These are phyloP conservation scores for Curvularia lunata DNA, from an alignment of 2,329 filamentous ascomycete genomes.

Conservation along the genomic window DNA sequence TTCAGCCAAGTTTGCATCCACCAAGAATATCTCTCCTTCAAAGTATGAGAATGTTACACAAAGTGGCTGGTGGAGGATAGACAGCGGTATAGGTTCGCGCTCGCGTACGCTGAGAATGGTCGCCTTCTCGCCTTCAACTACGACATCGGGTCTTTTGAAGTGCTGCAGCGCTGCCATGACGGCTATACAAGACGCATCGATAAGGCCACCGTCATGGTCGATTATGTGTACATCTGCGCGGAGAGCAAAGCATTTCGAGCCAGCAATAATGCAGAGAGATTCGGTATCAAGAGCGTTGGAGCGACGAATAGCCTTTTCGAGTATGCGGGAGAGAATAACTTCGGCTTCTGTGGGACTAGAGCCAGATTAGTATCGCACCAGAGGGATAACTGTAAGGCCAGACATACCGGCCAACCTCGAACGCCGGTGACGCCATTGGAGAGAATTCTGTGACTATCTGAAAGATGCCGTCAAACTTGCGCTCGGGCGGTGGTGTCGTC, in stretches of 20 bases:
- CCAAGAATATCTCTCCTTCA: conserved; percentile 71
- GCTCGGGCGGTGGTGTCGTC: conserved; percentile 81
- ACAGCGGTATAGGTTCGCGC: conserved; percentile 86
- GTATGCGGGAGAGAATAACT: conserved; percentile 80
- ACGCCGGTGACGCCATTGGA: conserved; percentile 88
- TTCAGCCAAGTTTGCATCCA: conserved; percentile 77
- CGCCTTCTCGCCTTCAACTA: conserved; percentile 81
- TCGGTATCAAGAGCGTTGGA: conserved; percentile 94
- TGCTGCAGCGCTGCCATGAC: conserved; percentile 88
- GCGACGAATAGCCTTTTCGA: conserved; percentile 93
- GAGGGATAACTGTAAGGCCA: background rate
- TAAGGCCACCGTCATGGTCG: conserved; percentile 86
- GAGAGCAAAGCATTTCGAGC: conserved; percentile 88
- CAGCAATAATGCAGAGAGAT: conserved; percentile 90
- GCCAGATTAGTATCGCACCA: conserved; percentile 28
- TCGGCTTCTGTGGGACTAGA: conserved; percentile 79
- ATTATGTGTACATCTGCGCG: conserved; percentile 91
- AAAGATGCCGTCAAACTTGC: conserved; percentile 95
- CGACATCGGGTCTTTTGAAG: conserved; percentile 88
- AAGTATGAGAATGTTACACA: conserved; percentile 91
- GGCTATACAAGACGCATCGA: conserved; percentile 84
- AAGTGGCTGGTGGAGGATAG: conserved; percentile 89
- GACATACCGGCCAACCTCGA: conserved; percentile 77
- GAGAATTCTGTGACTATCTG: conserved; percentile 89
- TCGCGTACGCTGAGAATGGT: conserved; percentile 85